Evolutionary conservation across 2,329 filamentous ascomycete genomes (phyloP).

Genomic region (Lachnellula subtilissima): DNA sequence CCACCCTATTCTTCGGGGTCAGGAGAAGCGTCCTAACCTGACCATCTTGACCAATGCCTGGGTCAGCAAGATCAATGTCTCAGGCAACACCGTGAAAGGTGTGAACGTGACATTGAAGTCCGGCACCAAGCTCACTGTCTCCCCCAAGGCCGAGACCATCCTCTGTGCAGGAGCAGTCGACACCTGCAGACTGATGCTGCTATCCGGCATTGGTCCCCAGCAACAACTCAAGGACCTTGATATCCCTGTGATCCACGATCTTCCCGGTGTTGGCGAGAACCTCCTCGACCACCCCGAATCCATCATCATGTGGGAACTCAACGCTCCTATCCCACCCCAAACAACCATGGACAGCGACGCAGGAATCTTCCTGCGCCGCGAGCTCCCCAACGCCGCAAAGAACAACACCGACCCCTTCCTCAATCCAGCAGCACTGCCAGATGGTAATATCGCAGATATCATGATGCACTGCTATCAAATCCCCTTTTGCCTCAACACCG

Average conservation of each 20-base stretch:
- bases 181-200: constrained; percentile 35
- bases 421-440: constrained; percentile 41
- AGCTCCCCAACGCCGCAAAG: constrained; percentile 58
- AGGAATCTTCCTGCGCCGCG: constrained; percentile 68
- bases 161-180: constrained; percentile 36
- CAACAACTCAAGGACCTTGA: constrained; percentile 29
- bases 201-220: constrained; percentile 35
- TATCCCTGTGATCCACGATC: constrained; percentile 30
- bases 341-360: constrained; percentile 48
- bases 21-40: constrained; percentile 77
- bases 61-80: constrained; percentile 76
- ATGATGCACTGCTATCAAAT: constrained; percentile 99
- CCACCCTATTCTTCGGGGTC: constrained; percentile 79
- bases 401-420: constrained; percentile 41
- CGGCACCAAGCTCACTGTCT: constrained; percentile 51
- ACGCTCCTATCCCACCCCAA: constrained; percentile 35
- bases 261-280: constrained; percentile 34
- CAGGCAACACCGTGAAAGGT: constrained; percentile 65
- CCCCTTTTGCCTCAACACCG: constrained; percentile 82
- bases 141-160: constrained; percentile 65
- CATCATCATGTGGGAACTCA: constrained; percentile 47
- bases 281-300: constrained; percentile 34
- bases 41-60: constrained; percentile 83
- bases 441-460: constrained; percentile 74
- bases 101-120: constrained; percentile 60